These are phyloP conservation scores for Entomortierella parvispora DNA, from an alignment of 192 early-diverging fungal species.

Conservation along the genomic window DNA sequence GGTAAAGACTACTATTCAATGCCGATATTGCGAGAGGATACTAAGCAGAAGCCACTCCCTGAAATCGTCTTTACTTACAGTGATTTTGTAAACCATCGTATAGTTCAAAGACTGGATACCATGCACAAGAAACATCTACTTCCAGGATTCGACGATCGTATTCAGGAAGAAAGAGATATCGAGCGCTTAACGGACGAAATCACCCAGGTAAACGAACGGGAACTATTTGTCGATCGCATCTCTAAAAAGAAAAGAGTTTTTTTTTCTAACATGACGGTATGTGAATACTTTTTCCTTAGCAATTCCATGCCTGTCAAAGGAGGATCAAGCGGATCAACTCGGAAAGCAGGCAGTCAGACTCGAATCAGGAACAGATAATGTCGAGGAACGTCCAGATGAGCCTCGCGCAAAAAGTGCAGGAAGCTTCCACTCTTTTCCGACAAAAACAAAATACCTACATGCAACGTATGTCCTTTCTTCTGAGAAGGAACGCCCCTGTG, in stretches of 20 bases:
- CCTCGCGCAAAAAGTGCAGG: slow-evolving; percentile 91
- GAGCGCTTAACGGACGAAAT: slow-evolving; percentile 85
- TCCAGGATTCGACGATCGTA: slow-evolving; percentile 94
- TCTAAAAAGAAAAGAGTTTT: not conserved
- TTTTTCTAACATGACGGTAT: not conserved
- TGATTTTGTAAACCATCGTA: no score
- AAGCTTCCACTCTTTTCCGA: slow-evolving; percentile 81
- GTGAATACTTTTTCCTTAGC: slow-evolving; percentile 48
- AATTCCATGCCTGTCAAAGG: slow-evolving; percentile 84
- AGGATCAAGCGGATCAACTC: slow-evolving; percentile 80
- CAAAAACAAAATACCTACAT: slow-evolving; percentile 90
- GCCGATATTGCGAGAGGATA: slow-evolving; percentile 8
- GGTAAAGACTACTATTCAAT: slow-evolving; percentile 53
- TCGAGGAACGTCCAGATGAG: slow-evolving; percentile 90
- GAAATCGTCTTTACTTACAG: no score
- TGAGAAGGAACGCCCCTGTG: no score
- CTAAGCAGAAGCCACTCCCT: slow-evolving; percentile 2
- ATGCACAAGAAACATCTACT: slow-evolving; percentile 91
- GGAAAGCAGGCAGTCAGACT: slow-evolving; percentile 54
- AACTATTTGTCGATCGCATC: no score
- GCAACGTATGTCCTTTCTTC: slow-evolving; percentile 79
- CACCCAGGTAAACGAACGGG: slow-evolving; percentile 75
- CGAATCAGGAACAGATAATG: slow-evolving; percentile 73
- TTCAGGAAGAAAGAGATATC: slow-evolving; percentile 82
- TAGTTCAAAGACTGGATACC: slow-evolving; percentile 75